A percentile compares a stretch with the other conserved stretches of the same genome.
phyloP scores from a whole-genome alignment of 352 stramenopile species.

The Peronospora tabacina region DNA sequence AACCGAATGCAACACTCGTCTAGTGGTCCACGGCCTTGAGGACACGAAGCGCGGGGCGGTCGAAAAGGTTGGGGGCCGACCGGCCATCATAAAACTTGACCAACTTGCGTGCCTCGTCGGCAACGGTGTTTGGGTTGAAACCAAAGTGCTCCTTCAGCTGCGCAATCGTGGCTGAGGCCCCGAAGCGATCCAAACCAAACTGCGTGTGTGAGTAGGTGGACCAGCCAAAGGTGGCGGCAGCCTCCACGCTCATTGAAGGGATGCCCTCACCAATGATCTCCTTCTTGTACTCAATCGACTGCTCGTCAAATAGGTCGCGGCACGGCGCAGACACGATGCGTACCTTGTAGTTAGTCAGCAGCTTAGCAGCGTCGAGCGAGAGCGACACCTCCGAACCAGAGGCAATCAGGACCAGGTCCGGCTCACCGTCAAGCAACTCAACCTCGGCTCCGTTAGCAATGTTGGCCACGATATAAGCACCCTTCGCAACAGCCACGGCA shows the following conservation, averaged over 20 bases:
- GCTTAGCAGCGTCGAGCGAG: slow-evolving; percentile 91
- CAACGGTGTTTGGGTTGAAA: slow-evolving; percentile 93
- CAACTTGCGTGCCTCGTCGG: slow-evolving; percentile 87
- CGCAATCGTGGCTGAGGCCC: slow-evolving; percentile 78
- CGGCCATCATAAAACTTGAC: slow-evolving; percentile 88
- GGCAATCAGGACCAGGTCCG: slow-evolving; percentile 89
- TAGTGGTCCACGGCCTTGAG: slow-evolving; percentile 65
- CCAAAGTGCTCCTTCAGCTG: slow-evolving; percentile 92
- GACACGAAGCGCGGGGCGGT: slow-evolving; percentile 54
- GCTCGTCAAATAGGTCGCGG: slow-evolving; percentile 95
- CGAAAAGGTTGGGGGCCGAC: slow-evolving; percentile 58
- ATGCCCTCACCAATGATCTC: slow-evolving; percentile 91
- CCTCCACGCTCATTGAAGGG: slow-evolving; percentile 94
- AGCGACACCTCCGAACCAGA: slow-evolving; percentile 95
- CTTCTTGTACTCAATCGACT: slow-evolving; percentile 94
- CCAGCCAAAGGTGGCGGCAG: slow-evolving; percentile 91
- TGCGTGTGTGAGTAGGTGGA: slow-evolving; percentile 92
- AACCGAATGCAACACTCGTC: slow-evolving; percentile 5
- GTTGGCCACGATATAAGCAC: slow-evolving; percentile 78
- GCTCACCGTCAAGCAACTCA: slow-evolving; percentile 52
- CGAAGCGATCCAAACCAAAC: slow-evolving; percentile 87
- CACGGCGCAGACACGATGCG: slow-evolving; percentile 97
- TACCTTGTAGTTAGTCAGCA: slow-evolving; percentile 74
- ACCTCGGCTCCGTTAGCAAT: slow-evolving; percentile 75
- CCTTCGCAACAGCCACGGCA: slow-evolving; percentile 87